Evolutionary conservation across 768 basidiomycete species (phyloP).

Genomic region (Lentinula sp.): DNA sequence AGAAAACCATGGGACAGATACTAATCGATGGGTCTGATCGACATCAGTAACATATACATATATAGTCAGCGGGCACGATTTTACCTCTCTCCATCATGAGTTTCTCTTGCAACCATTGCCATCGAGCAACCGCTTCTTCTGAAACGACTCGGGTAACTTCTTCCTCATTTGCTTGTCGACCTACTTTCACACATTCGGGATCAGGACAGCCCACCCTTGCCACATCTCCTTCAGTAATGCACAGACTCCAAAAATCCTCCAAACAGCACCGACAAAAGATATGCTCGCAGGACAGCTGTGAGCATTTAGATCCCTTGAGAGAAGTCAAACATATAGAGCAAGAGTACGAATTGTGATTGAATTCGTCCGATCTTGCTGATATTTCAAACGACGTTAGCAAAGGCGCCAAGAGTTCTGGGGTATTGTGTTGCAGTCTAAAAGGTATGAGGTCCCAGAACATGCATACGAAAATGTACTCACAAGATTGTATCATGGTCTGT

Average conservation of each 20-base stretch:
- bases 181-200: slow-evolving; percentile 65
- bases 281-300: slow-evolving; percentile 66
- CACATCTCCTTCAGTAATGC: slow-evolving; percentile 75
- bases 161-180: slow-evolving; percentile 56
- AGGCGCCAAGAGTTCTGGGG: slow-evolving; percentile 45
- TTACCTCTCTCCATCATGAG: slow-evolving; percentile 65
- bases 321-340: slow-evolving; percentile 76
- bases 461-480: slow-evolving; percentile 21
- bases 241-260: slow-evolving; percentile 75
- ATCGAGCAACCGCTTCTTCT: slow-evolving; percentile 58
- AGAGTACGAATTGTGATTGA: slow-evolving; percentile 57
- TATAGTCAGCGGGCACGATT: slow-evolving; percentile 6
- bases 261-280: slow-evolving; percentile 83
- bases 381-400: slow-evolving; percentile 45
- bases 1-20: slow-evolving; percentile 74
- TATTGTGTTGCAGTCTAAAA: slow-evolving; percentile 41
- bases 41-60: not conserved
- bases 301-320: slow-evolving; percentile 69
- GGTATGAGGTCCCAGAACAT: not conserved
- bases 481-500: slow-evolving; percentile 27
- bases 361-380: slow-evolving; percentile 40
- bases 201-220: slow-evolving; percentile 77
- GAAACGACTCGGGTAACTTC: slow-evolving; percentile 70
- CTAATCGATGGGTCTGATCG: slow-evolving; percentile 67
- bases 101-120: slow-evolving; percentile 76